These are phyloP conservation scores for Coccomyxa sp. DNA, from an alignment of 139 green algal species.

Conservation along the genomic window DNA sequence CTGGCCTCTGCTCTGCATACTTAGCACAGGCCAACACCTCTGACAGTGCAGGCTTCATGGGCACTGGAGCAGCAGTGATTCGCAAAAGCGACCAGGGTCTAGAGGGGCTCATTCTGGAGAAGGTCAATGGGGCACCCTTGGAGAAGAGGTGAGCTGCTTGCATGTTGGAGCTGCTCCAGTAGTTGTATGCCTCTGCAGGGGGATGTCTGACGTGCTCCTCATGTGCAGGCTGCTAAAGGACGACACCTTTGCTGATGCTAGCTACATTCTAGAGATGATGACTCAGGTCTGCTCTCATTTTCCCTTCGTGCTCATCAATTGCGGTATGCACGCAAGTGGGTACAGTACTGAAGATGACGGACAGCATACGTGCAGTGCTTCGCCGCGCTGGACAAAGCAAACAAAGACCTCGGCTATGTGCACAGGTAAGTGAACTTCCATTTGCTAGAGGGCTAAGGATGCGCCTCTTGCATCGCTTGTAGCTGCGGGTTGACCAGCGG, in stretches of 20 bases:
- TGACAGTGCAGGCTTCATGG: conserved; percentile 18
- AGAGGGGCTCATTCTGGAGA: conserved; percentile 17
- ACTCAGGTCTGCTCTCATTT: conserved; percentile 1
- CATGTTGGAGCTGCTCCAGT: background rate
- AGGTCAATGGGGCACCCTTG: conserved; percentile 17
- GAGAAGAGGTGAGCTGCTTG: conserved; percentile 7
- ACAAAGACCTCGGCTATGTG: background rate
- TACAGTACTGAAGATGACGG: background rate
- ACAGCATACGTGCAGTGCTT: conserved; percentile 6
- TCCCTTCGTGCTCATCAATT: background rate
- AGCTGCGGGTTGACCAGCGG: background rate
- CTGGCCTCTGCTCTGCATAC: background rate
- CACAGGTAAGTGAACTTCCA: conserved; percentile 5
- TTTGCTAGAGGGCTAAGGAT: no score
- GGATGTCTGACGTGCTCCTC: background rate
- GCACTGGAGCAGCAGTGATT: conserved; percentile 12
- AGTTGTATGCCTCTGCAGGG: background rate
- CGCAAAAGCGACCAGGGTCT: background rate
- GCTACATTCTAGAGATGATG: conserved; percentile 13
- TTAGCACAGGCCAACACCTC: background rate
- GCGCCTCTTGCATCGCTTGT: no score
- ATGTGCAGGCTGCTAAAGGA: conserved; percentile 12
- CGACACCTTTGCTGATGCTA: conserved; percentile 13
- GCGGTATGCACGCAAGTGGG: background rate
- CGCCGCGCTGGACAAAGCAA: conserved; percentile 3